Evolutionary conservation across 495 filamentous ascomycete species (phyloP), one percentile per base, ranked within the genome.

Genomic region (Aspergillus sparsus): DNA sequence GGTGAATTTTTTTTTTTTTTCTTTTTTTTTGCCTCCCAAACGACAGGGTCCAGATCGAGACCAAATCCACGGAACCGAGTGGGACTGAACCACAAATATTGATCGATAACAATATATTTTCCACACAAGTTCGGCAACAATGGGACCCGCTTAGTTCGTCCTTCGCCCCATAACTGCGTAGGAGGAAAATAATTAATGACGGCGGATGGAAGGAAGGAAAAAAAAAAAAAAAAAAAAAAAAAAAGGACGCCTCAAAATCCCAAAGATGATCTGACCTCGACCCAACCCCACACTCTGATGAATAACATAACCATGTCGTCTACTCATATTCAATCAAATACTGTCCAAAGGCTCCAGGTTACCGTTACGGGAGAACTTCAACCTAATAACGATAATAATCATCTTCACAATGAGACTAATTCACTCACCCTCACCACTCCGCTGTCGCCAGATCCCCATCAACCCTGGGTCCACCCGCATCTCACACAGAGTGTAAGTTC

Each of bases 401-500:
- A 44, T 7, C 11, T 33, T 27, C 53, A 15, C 7, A 6, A 11
- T n/a, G 7, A 45, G 11, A 6, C 53, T 33, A 46, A 3, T 3
- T 27, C 27, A 55, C 37, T 13, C 27, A 55, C 9, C 21, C 12
- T 35, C 5, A 18, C 13, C 32, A 34, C 27, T 11, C 7, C 13
- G 21, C 21, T 27, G 21, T 3, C 21, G 10, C 9, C 33, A 15
- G 6, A 34, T 27, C 31, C 41, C 12, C 39, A 53, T n/a, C 51
- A 53, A 4, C 11, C 55, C 10, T 75, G 70, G 73, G 67, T 77
- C 63, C 73, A 77, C 61, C 69, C 73, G 6, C 55, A 72, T 49
- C 60, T 77, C 46, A 60, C 65, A 13, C 64, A 77, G 27, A 70
- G 64, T 60, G 55, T 57, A 31, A 62, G 73, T 58, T 66, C 71